Conservation (phyloP, 306 rosid species). For the Pterocarpus santalinus region DNA sequence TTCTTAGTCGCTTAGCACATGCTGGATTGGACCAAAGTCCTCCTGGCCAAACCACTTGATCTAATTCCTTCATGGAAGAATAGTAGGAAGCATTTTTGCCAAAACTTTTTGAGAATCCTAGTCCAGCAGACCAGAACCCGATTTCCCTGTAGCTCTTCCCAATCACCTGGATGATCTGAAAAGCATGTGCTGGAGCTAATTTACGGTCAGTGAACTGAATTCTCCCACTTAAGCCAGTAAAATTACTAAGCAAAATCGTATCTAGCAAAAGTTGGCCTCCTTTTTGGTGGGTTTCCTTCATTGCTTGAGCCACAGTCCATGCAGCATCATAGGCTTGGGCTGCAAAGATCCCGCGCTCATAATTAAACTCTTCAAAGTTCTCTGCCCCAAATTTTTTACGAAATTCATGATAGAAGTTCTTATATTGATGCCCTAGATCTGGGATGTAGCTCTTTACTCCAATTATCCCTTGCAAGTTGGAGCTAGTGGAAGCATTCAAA, state of each 20-base stretch:
- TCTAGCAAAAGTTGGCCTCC: conserved; percentile 43
- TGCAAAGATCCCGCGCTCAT: conserved; percentile 58
- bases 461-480: conserved; percentile 58
- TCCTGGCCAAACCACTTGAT: conserved; percentile 25
- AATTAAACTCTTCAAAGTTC: conserved; percentile 47
- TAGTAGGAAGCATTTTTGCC: conserved; percentile 1
- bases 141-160: too few relatives aligned
- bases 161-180: conserved; percentile 55
- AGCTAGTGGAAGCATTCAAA: conserved; percentile 54
- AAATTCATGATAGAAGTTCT: conserved; percentile 42
- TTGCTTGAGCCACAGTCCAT: conserved; percentile 45
- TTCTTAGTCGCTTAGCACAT: conserved; percentile 44
- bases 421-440: not conserved
- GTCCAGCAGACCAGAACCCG: conserved; percentile 50
- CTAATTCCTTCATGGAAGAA: conserved; percentile 45
- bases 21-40: conserved; percentile 36
- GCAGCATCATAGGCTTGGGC: conserved; percentile 64
- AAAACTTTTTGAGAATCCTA: conserved; percentile 41
- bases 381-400: conserved; percentile 37
- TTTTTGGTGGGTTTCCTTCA: conserved; percentile 32
- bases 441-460: conserved; percentile 58
- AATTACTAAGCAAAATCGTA: conserved; percentile 40
- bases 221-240: conserved; percentile 52
- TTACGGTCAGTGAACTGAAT: conserved; percentile 42
- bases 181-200: conserved; percentile 29